These are phyloP conservation scores for Infundibulicybe gibba DNA, from an alignment of 768 basidiomycete genomes.

Conservation along the genomic window DNA sequence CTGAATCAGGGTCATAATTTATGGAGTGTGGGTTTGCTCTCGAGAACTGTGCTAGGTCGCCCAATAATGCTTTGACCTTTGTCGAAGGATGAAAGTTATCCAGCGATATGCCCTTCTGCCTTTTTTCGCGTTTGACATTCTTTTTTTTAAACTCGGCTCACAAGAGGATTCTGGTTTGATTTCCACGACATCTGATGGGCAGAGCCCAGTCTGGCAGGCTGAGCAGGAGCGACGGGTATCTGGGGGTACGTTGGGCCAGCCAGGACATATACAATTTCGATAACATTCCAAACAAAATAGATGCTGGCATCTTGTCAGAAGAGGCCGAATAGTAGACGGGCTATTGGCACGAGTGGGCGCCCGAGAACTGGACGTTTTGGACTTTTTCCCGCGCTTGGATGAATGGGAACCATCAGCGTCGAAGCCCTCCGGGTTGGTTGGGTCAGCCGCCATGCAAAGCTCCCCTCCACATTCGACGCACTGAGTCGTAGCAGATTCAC, in stretches of 20 bases:
- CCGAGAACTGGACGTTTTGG: conserved; percentile 57
- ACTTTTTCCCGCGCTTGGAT: conserved; percentile 43
- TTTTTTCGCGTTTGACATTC: conserved; percentile 60
- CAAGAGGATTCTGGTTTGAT: conserved; percentile 57
- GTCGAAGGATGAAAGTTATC: conserved; percentile 77
- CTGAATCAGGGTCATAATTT: conserved; percentile 77
- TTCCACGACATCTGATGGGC: conserved; percentile 76
- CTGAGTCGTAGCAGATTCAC: conserved; percentile 83
- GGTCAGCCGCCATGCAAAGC: conserved; percentile 52
- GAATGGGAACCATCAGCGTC: conserved; percentile 49
- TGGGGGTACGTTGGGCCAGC: conserved; percentile 70
- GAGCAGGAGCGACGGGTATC: conserved; percentile 67
- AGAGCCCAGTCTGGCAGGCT: conserved; percentile 69
- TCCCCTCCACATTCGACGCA: conserved; percentile 88
- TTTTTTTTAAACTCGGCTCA: conserved; percentile 58
- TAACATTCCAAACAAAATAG: conserved; percentile 89
- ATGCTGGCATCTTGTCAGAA: conserved; percentile 93
- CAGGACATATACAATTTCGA: conserved; percentile 69
- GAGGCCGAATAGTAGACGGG: conserved; percentile 56
- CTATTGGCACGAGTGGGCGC: conserved; percentile 72
- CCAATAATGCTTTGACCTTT: conserved; percentile 81
- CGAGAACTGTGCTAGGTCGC: conserved; percentile 80
- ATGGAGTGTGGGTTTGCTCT: conserved; percentile 79
- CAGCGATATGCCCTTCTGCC: conserved; percentile 45
- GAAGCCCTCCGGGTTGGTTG: conserved; percentile 37